Base-by-base conservation (phyloP, 2,329 filamentous ascomycete genomes). In the Teratosphaeria zuluensis region DNA sequence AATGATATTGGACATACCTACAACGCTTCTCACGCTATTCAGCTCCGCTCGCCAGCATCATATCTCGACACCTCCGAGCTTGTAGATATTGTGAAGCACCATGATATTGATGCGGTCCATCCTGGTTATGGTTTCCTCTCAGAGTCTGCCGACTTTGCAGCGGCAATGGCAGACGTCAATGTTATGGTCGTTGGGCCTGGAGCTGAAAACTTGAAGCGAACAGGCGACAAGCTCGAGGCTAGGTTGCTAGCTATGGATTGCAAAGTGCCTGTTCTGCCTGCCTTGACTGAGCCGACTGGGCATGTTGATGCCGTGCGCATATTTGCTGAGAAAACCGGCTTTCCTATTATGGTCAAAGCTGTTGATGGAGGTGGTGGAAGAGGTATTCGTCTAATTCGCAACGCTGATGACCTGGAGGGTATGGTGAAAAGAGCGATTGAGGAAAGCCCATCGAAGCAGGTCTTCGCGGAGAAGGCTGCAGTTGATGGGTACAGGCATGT, bases 81-180 rank as follows among this genome's bases (percentile, higher is more conserved):
- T 0, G 67, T 84, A 7, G 58, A 69, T 0, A 68, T 85, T 28
- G 78, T 71, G 3, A 75, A 77, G 57, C 72, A 79, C 42, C 68
- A 84, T 65, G 62, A 71, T 0, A 81, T 85, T 52, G 80, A 84
- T 64, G 75, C 80, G 2, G 73, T 84, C 0, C 81, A 84, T 66
- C 81, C 82, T 0, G 82, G 81, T 4, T 85, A 85, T 71, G 82
- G 82, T 9, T 85, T 95, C 70, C 72, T 84, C 1, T 81, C 79
- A 12, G 82, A 84, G 64, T 81, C 75, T 24, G 72, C 78, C 1
- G 76, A 78, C 0, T 82, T 84, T 55, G 74, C 79, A 64, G 46
- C 53, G 46, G 70, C 75, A 12, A 77, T 81, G 73, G 72, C 77
- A 3, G 77, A 81, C 58, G 76, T 75, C 0, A 72, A 74, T 0